phyloP scores from a whole-genome alignment of 2,329 filamentous ascomycete species.

The Aspergillus flavus region DNA sequence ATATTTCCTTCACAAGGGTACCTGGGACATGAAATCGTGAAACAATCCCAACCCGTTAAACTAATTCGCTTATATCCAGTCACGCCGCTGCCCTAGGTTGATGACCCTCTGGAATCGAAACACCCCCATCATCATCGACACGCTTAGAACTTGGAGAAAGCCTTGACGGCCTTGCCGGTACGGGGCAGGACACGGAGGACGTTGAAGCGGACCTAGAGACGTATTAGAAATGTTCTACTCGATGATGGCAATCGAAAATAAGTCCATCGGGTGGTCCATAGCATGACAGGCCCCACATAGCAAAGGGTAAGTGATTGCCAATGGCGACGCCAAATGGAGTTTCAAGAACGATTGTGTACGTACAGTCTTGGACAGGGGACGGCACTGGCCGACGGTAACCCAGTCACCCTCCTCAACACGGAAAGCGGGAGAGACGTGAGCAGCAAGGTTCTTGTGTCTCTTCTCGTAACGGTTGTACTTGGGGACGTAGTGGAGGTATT shows the following conservation, averaged over 20 bases:
- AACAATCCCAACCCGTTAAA: slow-evolving; percentile 41
- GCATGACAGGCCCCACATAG: background rate
- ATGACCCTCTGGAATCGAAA: slow-evolving; percentile 31
- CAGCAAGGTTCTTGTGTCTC: slow-evolving; percentile 99
- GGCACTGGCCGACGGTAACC: slow-evolving; percentile 99
- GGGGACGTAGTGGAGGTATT: slow-evolving; percentile 99
- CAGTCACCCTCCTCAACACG: slow-evolving; percentile 99
- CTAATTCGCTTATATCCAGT: slow-evolving; percentile 42
- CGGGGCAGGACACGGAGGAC: slow-evolving; percentile 97
- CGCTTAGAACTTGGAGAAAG: slow-evolving; percentile 96
- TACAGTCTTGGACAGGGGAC: slow-evolving; percentile 99
- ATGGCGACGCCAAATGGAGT: background rate
- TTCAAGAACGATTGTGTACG: slow-evolving; percentile 46
- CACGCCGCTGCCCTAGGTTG: slow-evolving; percentile 41
- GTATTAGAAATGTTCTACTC: slow-evolving; percentile 20
- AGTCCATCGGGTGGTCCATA: background rate
- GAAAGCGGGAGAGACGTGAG: slow-evolving; percentile 99
- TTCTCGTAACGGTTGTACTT: slow-evolving; percentile 99
- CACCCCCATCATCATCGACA: slow-evolving; percentile 32
- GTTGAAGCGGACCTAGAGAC: slow-evolving; percentile 89
- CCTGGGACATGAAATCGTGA: slow-evolving; percentile 45
- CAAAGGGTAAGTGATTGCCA: background rate
- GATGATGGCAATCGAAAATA: background rate
- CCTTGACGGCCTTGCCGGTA: slow-evolving; percentile 96
- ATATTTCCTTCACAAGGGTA: slow-evolving; percentile 46